phyloP scores from a whole-genome alignment of 225 moss, liverwort and hornwort species.

The Straminergon stramineum region DNA sequence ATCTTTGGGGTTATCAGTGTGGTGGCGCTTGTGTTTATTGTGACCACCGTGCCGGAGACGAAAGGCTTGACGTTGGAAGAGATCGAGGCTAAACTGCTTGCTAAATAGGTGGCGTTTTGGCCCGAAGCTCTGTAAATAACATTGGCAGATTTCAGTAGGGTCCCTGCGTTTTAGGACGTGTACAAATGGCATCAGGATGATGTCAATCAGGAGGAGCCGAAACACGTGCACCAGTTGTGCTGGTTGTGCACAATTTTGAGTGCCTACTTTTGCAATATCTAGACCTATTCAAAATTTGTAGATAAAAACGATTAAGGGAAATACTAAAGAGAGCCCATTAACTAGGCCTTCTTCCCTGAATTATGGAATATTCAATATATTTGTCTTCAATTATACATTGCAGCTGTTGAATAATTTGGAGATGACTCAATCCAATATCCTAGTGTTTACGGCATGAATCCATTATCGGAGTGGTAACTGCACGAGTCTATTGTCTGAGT shows the following conservation, averaged over 20 bases:
- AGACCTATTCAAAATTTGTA: background rate
- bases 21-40: slow-evolving; percentile 44
- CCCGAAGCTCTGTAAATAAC: background rate
- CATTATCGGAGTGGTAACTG: background rate
- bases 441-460: background rate
- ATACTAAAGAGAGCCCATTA: background rate
- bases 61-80: slow-evolving; percentile 80
- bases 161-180: background rate
- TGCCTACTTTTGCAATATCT: background rate
- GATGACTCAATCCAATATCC: background rate
- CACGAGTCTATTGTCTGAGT: background rate
- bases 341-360: background rate
- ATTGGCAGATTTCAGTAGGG: background rate
- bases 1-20: slow-evolving; percentile 56
- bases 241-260: background rate
- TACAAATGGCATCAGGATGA: background rate
- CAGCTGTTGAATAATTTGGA: background rate
- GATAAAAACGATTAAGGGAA: background rate
- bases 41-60: slow-evolving; percentile 63
- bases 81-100: slow-evolving; percentile 69
- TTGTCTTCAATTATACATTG: background rate
- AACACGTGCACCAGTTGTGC: background rate
- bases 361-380: background rate
- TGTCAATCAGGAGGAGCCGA: background rate
- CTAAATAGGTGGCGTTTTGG: background rate